Percentiles rank a stretch among this genome's conserved stretches.
Conservation (phyloP, 1,284 basidiomycete species). For the Athelia psychrophila region DNA sequence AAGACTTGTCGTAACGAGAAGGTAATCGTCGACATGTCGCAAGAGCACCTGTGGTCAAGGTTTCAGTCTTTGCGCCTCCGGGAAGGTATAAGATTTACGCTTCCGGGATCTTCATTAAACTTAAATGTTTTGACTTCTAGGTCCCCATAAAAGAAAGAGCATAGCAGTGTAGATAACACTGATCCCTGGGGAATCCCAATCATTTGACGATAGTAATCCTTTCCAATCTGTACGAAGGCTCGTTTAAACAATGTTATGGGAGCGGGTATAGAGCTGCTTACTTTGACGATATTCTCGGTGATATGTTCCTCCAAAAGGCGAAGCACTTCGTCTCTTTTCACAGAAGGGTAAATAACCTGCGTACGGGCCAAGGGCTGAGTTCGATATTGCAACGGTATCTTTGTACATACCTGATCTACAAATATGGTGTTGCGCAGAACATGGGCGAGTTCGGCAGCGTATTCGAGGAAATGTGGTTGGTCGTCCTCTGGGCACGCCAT, state of each 20-base stretch:
- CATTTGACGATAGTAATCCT: constrained; percentile 78
- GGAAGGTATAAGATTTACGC: constrained; percentile 49
- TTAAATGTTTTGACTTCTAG: constrained; percentile 69
- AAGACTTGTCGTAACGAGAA: constrained; percentile 78
- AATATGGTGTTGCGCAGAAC: constrained; percentile 79
- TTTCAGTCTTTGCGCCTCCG: neutral
- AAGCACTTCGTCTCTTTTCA: constrained; percentile 61
- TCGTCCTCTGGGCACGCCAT: constrained; percentile 72
- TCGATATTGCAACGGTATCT: neutral
- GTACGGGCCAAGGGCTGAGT: neutral
- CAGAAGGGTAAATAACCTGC: constrained; percentile 61
- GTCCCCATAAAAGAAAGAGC: constrained; percentile 93
- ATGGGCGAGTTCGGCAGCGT: constrained; percentile 65
- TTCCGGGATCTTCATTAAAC: constrained; percentile 57
- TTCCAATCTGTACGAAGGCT: constrained; percentile 58
- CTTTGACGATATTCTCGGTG: constrained; percentile 89
- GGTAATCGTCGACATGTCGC: constrained; percentile 92
- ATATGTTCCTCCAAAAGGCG: constrained; percentile 86
- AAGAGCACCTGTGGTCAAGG: constrained; percentile 59
- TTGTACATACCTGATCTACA: constrained; percentile 69
- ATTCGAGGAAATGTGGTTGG: constrained; percentile 67
- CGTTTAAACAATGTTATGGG: neutral
- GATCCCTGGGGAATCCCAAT: constrained; percentile 97
- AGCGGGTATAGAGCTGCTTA: constrained; percentile 20
- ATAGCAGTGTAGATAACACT: constrained; percentile 84